Evolutionary conservation across 176 grass and related monocot genomes (phyloP).

Genomic region (Hsuehochloa calcarea): DNA sequence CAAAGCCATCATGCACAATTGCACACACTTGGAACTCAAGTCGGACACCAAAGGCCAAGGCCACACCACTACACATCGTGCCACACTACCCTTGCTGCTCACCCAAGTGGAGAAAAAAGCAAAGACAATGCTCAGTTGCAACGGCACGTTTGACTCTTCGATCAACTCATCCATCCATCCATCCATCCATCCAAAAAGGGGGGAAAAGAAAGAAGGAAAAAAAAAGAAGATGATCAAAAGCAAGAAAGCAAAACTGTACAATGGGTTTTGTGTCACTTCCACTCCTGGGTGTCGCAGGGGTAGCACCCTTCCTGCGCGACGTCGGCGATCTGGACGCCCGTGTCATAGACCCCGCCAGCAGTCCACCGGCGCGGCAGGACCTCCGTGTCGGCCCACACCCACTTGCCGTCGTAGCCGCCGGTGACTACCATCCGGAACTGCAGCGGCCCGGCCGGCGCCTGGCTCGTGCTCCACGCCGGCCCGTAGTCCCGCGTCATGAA

Average conservation of each 20-base stretch:
- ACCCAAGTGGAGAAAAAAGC: neutral
- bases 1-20: neutral
- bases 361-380: conserved; percentile 60
- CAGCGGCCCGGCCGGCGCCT: conserved; percentile 58
- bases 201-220: no score
- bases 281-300: conserved; percentile 44
- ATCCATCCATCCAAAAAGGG: neutral
- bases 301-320: conserved; percentile 72
- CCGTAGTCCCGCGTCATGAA: conserved; percentile 55
- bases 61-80: neutral
- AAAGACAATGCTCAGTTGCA: neutral
- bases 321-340: conserved; percentile 64
- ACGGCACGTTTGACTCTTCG: conserved; percentile 11
- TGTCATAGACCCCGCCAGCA: conserved; percentile 48
- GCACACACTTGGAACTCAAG: neutral
- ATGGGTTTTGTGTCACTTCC: conserved; percentile 35
- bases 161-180: neutral
- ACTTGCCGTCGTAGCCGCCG: conserved; percentile 70
- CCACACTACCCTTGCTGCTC: neutral
- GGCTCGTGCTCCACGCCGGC: conserved; percentile 65
- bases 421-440: conserved; percentile 73
- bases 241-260: conserved; percentile 27
- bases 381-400: conserved; percentile 66
- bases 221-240: neutral
- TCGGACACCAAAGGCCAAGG: neutral